Evolutionary conservation across 441 rosid species (phyloP), one percentile per base, ranked within the genome.

Genomic region (Gossypium gossypioides): DNA sequence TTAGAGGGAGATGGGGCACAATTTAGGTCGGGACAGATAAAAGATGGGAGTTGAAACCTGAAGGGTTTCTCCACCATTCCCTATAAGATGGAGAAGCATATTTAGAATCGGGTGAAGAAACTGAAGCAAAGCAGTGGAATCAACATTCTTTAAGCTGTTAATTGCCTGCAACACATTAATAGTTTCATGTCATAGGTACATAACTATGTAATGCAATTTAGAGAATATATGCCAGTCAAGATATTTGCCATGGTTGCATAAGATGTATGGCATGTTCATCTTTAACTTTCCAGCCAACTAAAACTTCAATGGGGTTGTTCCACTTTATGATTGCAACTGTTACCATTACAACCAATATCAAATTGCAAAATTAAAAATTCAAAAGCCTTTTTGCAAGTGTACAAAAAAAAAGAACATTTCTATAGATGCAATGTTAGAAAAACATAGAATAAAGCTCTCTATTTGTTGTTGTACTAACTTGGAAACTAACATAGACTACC

Each of bases 51-150:
- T 19, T 34, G 40, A 56, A 59, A 95, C 98, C 99, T 96, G 99
- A 65, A 96, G 93, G 64, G 99, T 93, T 88, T 96, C 99, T 83
- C 99, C 99, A 79, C 99, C 99, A 84, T 92, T 96, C 74, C 99
- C 97, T 71, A 96, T 96, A 72, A 96, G 98, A 88, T 93, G 96
- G 74, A 96, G 97, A 81, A 96, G 97, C 99, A 96, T 91, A 80
- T 93, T 96, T 73, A 96, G 82, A 80, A 93, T 84, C 57, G 98
- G 98, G 79, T 96, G 96, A 73, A 96, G 98, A 86, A 96, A 96
- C 88, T 96, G 99, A 81, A 96, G 99, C 86, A 96, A 81, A 73
- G 97, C 97, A 71, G 97, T 89, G 71, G 99, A 93, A 75, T 96
- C 98, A 68, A 91, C 99, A 70, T 96, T 91, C 89, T 96, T 93